Conservation (phyloP, 1,284 basidiomycete species). For the Naganishia sp. region DNA sequence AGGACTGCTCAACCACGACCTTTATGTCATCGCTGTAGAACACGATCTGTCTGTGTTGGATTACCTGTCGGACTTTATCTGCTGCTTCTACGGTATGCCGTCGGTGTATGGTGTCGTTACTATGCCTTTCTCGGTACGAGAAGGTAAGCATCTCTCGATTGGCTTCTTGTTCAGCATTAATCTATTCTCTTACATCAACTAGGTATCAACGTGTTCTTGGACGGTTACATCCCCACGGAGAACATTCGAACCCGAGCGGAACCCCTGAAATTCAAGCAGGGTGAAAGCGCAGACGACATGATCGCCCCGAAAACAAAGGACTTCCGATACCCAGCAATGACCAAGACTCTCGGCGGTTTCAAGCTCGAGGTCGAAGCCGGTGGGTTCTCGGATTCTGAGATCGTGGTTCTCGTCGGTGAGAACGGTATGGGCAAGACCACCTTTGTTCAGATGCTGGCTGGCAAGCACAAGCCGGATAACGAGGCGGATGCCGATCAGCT, state of each 20-base stretch:
- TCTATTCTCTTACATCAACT: background rate
- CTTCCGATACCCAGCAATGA: conserved; percentile 90
- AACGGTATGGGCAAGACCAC: conserved; percentile 98
- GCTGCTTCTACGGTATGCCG: conserved; percentile 93
- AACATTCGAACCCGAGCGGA: conserved; percentile 96
- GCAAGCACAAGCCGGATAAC: conserved; percentile 77
- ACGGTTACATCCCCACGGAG: conserved; percentile 97
- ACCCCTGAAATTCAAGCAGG: conserved; percentile 91
- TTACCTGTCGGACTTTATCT: conserved; percentile 95
- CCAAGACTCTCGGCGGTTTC: conserved; percentile 89
- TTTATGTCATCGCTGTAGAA: conserved; percentile 94
- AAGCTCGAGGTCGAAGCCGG: conserved; percentile 86
- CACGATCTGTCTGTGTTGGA: conserved; percentile 96
- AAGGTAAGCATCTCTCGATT: conserved; percentile 64
- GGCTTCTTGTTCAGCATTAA: background rate
- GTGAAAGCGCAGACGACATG: conserved; percentile 87
- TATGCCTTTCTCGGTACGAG: conserved; percentile 93
- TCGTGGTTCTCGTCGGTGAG: conserved; percentile 95
- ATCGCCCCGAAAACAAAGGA: conserved; percentile 77
- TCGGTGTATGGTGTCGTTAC: conserved; percentile 90
- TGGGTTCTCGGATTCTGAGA: conserved; percentile 91
- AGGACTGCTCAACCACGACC: conserved; percentile 70
- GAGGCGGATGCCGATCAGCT: conserved; percentile 73
- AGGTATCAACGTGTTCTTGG: conserved; percentile 98
- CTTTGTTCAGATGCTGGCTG: conserved; percentile 87